These are phyloP conservation scores for Mycena rosella DNA, from an alignment of 768 basidiomycete genomes.

Conservation along the genomic window DNA sequence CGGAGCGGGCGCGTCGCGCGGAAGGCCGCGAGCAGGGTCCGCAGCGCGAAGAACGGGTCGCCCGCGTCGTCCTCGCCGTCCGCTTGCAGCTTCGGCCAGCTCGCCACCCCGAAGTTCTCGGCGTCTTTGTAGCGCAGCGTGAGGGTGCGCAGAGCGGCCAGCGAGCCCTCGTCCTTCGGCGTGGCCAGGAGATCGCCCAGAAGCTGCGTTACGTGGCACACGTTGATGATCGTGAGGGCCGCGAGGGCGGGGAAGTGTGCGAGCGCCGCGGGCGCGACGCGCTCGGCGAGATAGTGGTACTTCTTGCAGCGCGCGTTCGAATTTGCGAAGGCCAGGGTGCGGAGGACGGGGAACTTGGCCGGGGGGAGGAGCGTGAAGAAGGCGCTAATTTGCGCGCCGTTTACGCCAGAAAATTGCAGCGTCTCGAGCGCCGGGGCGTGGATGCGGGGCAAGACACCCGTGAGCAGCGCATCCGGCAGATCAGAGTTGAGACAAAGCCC, in stretches of 20 bases:
- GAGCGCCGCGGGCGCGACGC: background rate
- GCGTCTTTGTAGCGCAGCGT: constrained; percentile 15
- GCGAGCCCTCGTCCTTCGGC: background rate
- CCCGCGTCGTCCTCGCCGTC: background rate
- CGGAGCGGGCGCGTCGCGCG: background rate
- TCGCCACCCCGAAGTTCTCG: background rate
- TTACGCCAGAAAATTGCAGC: constrained; percentile 11
- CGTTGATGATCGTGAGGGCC: constrained; percentile 10
- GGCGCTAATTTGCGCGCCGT: background rate
- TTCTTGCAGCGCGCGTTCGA: background rate
- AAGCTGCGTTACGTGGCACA: constrained; percentile 3
- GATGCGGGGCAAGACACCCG: background rate
- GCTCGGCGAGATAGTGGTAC: background rate
- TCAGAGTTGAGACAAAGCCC: background rate
- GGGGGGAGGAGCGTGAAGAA: constrained; percentile 8
- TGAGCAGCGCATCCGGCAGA: background rate
- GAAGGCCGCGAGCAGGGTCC: background rate
- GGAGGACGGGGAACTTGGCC: constrained; percentile 4
- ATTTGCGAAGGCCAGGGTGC: constrained; percentile 15
- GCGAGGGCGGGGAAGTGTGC: background rate
- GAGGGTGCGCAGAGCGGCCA: constrained; percentile 11
- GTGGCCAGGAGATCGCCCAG: background rate
- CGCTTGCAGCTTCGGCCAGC: constrained; percentile 3
- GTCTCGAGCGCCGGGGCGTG: constrained; percentile 13
- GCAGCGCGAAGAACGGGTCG: constrained; percentile 1